Base-by-base conservation (phyloP, 345 rosid genomes). In the Camelina laxa region DNA sequence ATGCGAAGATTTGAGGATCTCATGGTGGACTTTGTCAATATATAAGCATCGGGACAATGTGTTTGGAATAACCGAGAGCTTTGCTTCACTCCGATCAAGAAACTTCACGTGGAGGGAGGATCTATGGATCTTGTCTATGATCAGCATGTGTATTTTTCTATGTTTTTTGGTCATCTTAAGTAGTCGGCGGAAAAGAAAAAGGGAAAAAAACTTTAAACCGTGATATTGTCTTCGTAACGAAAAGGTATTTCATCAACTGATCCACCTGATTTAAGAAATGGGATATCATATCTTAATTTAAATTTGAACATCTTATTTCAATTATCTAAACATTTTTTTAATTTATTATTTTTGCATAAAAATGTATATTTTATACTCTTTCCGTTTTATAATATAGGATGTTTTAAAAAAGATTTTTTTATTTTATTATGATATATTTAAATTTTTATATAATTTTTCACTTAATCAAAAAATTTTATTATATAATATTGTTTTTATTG, bases 51-150 rank as follows among this genome's bases (percentile, higher is more conserved):
- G 70, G 65, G 50, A 69, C 58, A 22, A 44, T 60, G 63, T 41
- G 68, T 39, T 67, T 51, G 60, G 62, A 39, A 59, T 30, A 7
- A 60, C 27, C 55, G 61, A 75, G 62, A 45, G 45, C 14, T 31
- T 60, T 53, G 50, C 62, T 75, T 68, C 69, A 68, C 74, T 53
- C 62, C 53, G 66, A 24, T 66, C 80, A 70, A 76, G 66, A 69
- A 64, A 70, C 54, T 69, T 69, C 75, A 76, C 75, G 65, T 76
- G 75, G 65, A 62, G 65, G 75, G 65, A 62, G 65, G 38, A 27
- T 45, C 50, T 44, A 57, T 69, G 75, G 80, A 76, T 76, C 60
- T 69, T 69, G 70, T 76, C 75, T 54, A 38, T 21, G 57, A 66
- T 68, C 47, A 49, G 62, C 78, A 75, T 48, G 55, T 75, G 62